These are phyloP conservation scores for Mortierella antarctica DNA, from an alignment of 192 early-diverging fungal species.

Conservation along the genomic window DNA sequence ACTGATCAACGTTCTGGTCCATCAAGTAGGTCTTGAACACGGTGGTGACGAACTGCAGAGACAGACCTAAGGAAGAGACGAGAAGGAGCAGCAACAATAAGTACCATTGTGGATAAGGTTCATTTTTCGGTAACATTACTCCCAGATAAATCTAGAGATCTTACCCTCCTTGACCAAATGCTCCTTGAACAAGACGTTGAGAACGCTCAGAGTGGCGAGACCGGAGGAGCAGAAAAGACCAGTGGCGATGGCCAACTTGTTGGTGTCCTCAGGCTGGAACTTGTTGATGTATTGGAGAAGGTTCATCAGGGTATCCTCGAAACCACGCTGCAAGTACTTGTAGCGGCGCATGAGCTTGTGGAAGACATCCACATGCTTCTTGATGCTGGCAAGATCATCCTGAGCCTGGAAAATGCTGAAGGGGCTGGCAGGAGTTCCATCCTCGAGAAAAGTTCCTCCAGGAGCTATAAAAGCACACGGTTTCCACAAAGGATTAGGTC, in stretches of 20 bases:
- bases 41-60: conserved; percentile 85
- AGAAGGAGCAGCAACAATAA: background rate
- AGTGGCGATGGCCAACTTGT: conserved; percentile 82
- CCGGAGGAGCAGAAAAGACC: conserved; percentile 78
- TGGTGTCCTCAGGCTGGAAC: conserved; percentile 80
- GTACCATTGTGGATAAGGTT: background rate
- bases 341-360: conserved; percentile 91
- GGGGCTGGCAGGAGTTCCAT: conserved; percentile 80
- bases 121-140: background rate
- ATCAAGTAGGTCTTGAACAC: conserved; percentile 84
- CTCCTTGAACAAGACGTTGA: conserved; percentile 87
- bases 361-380: conserved; percentile 85
- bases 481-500: too few species aligned
- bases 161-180: conserved; percentile 93
- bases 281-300: conserved; percentile 93
- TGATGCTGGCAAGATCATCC: conserved; percentile 75
- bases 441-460: conserved; percentile 80
- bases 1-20: conserved; percentile 81
- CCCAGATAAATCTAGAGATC: background rate
- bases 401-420: conserved; percentile 84
- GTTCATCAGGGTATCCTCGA: conserved; percentile 88
- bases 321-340: conserved; percentile 90
- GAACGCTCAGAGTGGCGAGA: conserved; percentile 76
- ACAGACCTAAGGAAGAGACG: conserved; percentile 63
- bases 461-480: conserved; percentile 62